Evolutionary conservation across 495 filamentous ascomycete genomes (phyloP).

Genomic region (Neurospora sp.): DNA sequence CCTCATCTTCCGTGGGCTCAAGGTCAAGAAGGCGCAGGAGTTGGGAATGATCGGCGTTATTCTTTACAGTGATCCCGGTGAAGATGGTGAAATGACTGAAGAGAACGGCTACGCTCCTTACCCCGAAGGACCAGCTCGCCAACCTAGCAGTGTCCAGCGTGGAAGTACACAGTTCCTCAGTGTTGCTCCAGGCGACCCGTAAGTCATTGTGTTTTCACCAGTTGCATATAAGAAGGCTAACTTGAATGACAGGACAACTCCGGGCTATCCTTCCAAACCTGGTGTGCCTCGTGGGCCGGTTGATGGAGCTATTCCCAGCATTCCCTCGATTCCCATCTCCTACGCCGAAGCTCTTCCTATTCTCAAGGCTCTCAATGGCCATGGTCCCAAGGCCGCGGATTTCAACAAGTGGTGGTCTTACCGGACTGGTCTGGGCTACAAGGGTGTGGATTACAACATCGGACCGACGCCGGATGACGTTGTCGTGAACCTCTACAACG

Average conservation of each 20-base stretch:
- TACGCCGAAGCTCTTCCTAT: conserved; percentile 79
- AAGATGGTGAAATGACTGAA: conserved; percentile 74
- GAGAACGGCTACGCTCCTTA: conserved; percentile 72
- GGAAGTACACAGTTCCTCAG: conserved; percentile 85
- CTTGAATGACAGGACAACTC: conserved; percentile 53
- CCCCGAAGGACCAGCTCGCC: conserved; percentile 76
- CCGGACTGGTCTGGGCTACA: conserved; percentile 63
- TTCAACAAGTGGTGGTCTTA: conserved; percentile 63
- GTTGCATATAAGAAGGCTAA: not conserved
- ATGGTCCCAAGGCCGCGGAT: conserved; percentile 68
- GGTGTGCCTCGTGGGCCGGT: conserved; percentile 70
- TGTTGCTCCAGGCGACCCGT: conserved; percentile 49
- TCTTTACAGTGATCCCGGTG: conserved; percentile 81
- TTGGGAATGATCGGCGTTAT: conserved; percentile 82
- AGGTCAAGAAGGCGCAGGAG: conserved; percentile 87
- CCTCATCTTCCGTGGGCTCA: conserved; percentile 76
- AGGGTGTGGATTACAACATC: conserved; percentile 83
- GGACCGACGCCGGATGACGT: conserved; percentile 73
- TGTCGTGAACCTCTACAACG: conserved; percentile 72
- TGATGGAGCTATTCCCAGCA: conserved; percentile 59
- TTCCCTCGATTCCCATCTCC: conserved; percentile 88
- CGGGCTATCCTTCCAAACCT: conserved; percentile 88
- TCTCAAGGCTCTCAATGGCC: conserved; percentile 77
- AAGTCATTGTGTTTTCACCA: conserved; percentile 10
- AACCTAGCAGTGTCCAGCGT: conserved; percentile 83